Percentiles rank a stretch among this genome's conserved stretches.
Evolutionary conservation across 768 basidiomycete species (phyloP).

Genomic region (Panus rudis): DNA sequence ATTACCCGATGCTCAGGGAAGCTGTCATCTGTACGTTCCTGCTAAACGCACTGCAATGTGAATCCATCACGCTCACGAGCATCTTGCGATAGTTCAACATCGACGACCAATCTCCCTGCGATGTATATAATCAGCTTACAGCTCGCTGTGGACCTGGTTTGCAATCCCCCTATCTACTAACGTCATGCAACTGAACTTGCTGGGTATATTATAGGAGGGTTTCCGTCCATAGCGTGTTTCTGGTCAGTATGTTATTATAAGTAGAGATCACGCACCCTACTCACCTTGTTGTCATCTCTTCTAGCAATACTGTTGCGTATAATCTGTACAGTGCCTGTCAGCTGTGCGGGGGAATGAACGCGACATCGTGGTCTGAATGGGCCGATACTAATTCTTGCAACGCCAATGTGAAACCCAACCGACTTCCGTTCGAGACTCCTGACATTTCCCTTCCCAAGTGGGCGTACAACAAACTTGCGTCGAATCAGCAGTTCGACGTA

Average conservation of each 20-base stretch:
- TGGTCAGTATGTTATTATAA: too few species aligned
- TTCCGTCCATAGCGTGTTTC: conserved; percentile 5
- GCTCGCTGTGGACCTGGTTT: neutral
- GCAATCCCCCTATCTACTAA: neutral
- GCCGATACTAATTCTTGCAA: conserved; percentile 4
- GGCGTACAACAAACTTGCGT: conserved; percentile 6
- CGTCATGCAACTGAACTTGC: neutral
- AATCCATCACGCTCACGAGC: neutral
- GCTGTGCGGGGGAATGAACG: conserved; percentile 1
- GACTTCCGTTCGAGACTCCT: neutral
- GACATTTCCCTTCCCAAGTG: conserved; percentile 9
- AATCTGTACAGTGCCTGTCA: conserved; percentile 8
- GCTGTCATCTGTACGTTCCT: conserved; percentile 2
- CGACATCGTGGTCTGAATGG: conserved; percentile 7
- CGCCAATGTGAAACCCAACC: neutral
- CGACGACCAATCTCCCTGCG: conserved; percentile 6
- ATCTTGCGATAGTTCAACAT: conserved; percentile 6
- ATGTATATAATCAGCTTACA: conserved; percentile 3
- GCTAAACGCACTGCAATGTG: neutral
- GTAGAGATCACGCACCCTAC: neutral
- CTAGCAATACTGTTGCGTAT: conserved; percentile 10
- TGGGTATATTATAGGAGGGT: neutral
- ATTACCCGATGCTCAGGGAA: conserved; percentile 2
- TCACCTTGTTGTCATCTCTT: neutral
- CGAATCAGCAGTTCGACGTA: conserved; percentile 8